phyloP scores from a whole-genome alignment of 768 basidiomycete genomes.

The Lanmaoa pseudosensibilis region DNA sequence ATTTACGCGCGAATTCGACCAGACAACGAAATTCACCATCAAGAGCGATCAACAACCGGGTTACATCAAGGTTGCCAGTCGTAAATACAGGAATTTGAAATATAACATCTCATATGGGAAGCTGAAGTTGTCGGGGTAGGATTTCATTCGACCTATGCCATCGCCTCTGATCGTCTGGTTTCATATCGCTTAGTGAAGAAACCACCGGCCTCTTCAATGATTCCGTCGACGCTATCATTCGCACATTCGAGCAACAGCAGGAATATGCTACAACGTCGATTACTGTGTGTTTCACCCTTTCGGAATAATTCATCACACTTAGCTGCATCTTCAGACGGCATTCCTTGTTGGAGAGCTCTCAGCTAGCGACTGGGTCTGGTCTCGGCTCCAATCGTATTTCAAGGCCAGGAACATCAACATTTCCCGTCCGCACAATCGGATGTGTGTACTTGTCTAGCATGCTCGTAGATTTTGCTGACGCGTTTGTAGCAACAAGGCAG shows the following conservation, averaged over 20 bases:
- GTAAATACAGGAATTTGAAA: neutral
- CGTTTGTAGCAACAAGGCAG: constrained; percentile 5
- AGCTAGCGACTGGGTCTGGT: constrained; percentile 12
- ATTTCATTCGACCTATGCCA: neutral
- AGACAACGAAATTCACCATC: constrained; percentile 4
- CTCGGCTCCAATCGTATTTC: constrained; percentile 14
- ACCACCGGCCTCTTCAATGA: constrained; percentile 10
- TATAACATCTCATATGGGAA: constrained; percentile 6
- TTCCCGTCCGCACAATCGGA: constrained; percentile 7
- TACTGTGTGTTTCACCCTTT: neutral
- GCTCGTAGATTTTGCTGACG: neutral
- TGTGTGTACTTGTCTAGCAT: neutral
- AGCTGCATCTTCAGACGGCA: constrained; percentile 1
- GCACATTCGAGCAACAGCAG: constrained; percentile 12
- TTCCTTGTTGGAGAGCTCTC: constrained; percentile 16
- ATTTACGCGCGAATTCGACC: constrained; percentile 3
- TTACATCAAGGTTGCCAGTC: constrained; percentile 9
- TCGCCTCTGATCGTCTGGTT: neutral
- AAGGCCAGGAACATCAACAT: neutral
- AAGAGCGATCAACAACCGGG: constrained; percentile 8
- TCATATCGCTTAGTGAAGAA: neutral
- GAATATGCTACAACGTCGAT: neutral
- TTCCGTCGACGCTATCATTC: constrained; percentile 7
- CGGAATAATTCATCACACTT: neutral
- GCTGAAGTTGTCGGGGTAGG: constrained; percentile 16